Base-by-base conservation (phyloP, 306 rosid genomes). In the Citrullus colocynthis region DNA sequence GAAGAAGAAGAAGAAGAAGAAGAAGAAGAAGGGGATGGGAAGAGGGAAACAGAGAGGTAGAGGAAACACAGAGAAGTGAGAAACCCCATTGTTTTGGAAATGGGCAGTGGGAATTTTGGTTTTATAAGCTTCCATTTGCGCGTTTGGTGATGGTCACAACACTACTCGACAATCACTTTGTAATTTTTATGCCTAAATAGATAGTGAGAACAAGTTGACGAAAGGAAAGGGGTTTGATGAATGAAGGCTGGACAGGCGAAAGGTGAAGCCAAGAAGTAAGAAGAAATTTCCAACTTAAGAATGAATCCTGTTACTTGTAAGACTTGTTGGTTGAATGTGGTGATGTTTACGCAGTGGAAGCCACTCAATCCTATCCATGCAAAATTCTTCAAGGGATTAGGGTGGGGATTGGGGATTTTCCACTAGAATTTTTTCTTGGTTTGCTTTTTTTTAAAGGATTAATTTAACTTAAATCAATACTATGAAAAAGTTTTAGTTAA, bases 1-100 rank as follows among this genome's bases (percentile, higher is more conserved):
- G 87, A 83, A 11, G 97, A 49, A 78, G 89, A 83, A 11, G 97
- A 49, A 78, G 89, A 83, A 11, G 97, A 49, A 78, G 89, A 83
- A 11, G 97, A 49, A 78, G 89, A 83, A 9, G 87, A 77, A 0
- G 81, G 81, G 36, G 79, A 81, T 57, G 90, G 91, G 57, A 83
- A 74, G 74, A 79, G 56, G 76, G 80, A 84, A 62, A 86, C 37
- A 75, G 36, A 82, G 77, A 90, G 79, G 75, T 80, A 82, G 30
- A 80, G 49, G 45, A 86, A 17, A 62, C 55, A 81, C 64, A 86
- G 63, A 7, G 36, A 49, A 51, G 73, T 9, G 49, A 80, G 74
- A 45, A 89, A 82, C 51, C 80, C 48, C 93, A 83, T 78, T 41
- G 36, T 30, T 57, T 13, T 4, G 24, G n/a, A 74, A 18, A 34